phyloP scores from a whole-genome alignment of 306 rosid genomes.

The Datisca glomerata region DNA sequence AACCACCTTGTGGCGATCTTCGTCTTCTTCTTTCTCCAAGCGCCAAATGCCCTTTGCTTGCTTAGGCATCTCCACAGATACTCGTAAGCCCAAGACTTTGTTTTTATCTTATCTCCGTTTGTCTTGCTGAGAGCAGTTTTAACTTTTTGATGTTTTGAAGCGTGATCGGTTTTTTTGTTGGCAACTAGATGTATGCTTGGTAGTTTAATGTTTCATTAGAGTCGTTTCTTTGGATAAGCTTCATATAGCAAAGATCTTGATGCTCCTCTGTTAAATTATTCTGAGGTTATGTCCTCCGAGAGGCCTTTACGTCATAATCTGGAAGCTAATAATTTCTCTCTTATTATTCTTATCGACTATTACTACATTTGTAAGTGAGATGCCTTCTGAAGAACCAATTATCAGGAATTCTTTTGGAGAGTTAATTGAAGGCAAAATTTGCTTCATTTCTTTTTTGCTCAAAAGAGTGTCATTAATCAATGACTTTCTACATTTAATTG shows the following conservation, averaged over 20 bases:
- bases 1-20: conserved; percentile 40
- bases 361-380: too few species aligned
- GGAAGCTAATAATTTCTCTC: background rate
- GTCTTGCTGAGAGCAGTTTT: background rate
- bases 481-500: too few species aligned
- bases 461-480: too few species aligned
- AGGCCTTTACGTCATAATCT: background rate
- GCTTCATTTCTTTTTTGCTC: too few species aligned
- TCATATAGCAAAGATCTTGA: too few species aligned
- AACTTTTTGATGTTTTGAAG: background rate
- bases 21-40: conserved; percentile 27
- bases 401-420: too few species aligned
- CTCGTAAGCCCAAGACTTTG: conserved; percentile 32
- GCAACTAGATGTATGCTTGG: conserved; percentile 1
- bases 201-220: background rate
- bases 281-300: too few species aligned
- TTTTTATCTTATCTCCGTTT: background rate
- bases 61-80: conserved; percentile 42
- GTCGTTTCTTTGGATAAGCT: too few species aligned
- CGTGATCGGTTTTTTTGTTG: background rate
- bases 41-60: conserved; percentile 56
- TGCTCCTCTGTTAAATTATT: too few species aligned
- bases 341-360: background rate
- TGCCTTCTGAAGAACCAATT: too few species aligned
- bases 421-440: too few species aligned